A percentile compares a stretch with the other conserved stretches of the same genome.
These are phyloP conservation scores for Aspergillus sclerotialis DNA, from an alignment of 2,329 filamentous ascomycete genomes.

Conservation along the genomic window DNA sequence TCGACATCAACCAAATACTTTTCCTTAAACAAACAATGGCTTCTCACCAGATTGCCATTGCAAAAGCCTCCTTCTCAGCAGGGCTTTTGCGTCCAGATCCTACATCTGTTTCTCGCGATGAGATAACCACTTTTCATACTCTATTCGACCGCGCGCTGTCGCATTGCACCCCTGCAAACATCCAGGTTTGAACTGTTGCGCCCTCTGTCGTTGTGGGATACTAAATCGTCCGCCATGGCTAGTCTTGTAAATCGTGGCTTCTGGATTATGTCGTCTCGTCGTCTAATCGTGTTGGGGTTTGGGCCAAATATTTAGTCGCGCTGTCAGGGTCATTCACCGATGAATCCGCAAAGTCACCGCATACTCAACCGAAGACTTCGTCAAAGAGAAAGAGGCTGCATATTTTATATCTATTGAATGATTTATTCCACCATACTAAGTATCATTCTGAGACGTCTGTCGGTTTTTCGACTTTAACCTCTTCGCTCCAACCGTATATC, in stretches of 20 bases:
- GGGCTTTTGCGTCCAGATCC: conserved; percentile 69
- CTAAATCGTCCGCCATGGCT: conserved; percentile 31
- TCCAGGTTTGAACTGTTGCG: conserved; percentile 68
- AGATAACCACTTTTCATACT: conserved; percentile 62
- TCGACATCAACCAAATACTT: too few species aligned
- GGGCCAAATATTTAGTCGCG: conserved; percentile 70
- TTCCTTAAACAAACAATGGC: too few species aligned
- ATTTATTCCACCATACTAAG: conserved; percentile 65
- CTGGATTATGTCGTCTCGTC: conserved; percentile 65
- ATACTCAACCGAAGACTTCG: conserved; percentile 45
- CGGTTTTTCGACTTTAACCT: conserved; percentile 45
- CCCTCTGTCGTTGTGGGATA: conserved; percentile 21
- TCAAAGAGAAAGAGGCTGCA: conserved; percentile 64
- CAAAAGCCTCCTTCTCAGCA: conserved; percentile 70
- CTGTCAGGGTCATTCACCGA: conserved; percentile 54
- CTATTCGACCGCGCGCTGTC: conserved; percentile 58
- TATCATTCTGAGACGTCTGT: conserved; percentile 40
- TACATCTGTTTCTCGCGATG: conserved; percentile 58
- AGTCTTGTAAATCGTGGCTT: conserved; percentile 88
- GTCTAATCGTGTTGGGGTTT: conserved; percentile 54
- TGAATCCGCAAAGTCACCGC: conserved; percentile 19
- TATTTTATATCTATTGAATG: conserved; percentile 70
- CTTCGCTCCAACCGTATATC: conserved; percentile 53
- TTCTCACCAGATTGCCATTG: conserved; percentile 65
- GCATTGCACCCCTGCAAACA: conserved; percentile 71